phyloP scores from a whole-genome alignment of 2,329 filamentous ascomycete species.

The Bipolaris sorokiniana region DNA sequence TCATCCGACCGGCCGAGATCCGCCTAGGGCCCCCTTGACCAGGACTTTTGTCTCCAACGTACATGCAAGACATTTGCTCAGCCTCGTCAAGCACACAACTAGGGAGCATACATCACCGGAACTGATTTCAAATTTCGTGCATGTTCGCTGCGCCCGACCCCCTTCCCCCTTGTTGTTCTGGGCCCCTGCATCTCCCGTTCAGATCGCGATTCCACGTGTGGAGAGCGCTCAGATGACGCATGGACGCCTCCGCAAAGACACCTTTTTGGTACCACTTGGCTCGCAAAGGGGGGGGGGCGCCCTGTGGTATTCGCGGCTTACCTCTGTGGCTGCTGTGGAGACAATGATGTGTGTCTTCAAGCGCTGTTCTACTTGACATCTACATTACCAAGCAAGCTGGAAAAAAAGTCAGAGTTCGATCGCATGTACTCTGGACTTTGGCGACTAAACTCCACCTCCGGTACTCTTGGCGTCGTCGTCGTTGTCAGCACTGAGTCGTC shows the following conservation, averaged over 20 bases:
- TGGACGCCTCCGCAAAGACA: not conserved
- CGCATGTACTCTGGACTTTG: no score
- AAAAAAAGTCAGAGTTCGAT: not conserved
- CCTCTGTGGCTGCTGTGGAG: not conserved
- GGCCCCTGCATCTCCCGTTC: not conserved
- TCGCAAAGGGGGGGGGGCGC: not conserved
- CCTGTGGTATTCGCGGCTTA: not conserved
- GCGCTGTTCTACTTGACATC: not conserved
- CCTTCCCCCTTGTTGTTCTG: not conserved
- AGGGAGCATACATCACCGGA: not conserved
- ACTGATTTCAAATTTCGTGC: not conserved
- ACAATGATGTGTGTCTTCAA: not conserved
- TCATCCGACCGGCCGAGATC: constrained; percentile 7
- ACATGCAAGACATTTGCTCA: no score
- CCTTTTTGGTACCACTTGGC: not conserved
- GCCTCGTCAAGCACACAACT: no score
- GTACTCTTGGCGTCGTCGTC: not conserved
- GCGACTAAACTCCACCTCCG: not conserved
- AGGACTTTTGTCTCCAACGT: not conserved
- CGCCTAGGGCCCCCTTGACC: not conserved
- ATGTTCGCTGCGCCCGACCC: not conserved
- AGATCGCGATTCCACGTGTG: not conserved
- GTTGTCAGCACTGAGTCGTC: not conserved
- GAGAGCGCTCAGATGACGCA: not conserved
- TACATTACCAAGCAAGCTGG: not conserved